Evolutionary conservation across 352 stramenopile species (phyloP).

Genomic region (Phytophthora boehmeriae): DNA sequence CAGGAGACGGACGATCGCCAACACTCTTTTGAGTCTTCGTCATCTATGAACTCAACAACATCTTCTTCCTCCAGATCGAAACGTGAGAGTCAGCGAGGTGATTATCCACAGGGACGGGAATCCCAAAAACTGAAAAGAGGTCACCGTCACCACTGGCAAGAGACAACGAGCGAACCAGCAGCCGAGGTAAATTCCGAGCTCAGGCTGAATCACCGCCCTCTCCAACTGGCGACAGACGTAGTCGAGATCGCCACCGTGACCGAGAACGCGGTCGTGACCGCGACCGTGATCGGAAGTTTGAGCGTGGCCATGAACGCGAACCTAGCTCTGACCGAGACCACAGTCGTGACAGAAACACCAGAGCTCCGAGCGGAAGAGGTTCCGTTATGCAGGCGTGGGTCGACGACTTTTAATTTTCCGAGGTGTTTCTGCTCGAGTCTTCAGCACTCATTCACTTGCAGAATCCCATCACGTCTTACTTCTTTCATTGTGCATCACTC

Average conservation of each 20-base stretch:
- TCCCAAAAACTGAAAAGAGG: constrained; percentile 29
- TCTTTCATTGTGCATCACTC: not conserved
- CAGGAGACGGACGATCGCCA: constrained; percentile 19
- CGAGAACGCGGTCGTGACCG: constrained; percentile 19
- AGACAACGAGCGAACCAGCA: constrained; percentile 15
- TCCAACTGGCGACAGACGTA: constrained; percentile 17
- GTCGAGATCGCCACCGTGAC: constrained; percentile 23
- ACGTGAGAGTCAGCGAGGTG: constrained; percentile 7
- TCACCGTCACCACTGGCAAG: constrained; percentile 24
- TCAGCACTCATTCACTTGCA: not conserved
- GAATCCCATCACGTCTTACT: constrained; percentile 4
- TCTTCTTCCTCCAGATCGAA: constrained; percentile 25
- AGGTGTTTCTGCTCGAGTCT: not conserved
- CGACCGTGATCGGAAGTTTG: constrained; percentile 30
- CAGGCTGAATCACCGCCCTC: constrained; percentile 10
- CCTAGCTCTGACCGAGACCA: constrained; percentile 33
- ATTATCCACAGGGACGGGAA: constrained; percentile 14
- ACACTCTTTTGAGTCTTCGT: constrained; percentile 22
- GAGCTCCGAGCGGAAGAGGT: constrained; percentile 40
- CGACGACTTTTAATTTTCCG: constrained; percentile 43
- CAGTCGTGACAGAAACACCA: constrained; percentile 25
- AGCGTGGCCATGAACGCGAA: constrained; percentile 35
- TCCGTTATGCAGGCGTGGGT: constrained; percentile 77
- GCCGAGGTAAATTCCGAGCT: constrained; percentile 15
- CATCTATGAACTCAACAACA: constrained; percentile 29